Percentiles rank a stretch among this genome's conserved stretches.
Conservation (phyloP, 371 early-diverging fungal genomes). For the Mucor piriformis region DNA sequence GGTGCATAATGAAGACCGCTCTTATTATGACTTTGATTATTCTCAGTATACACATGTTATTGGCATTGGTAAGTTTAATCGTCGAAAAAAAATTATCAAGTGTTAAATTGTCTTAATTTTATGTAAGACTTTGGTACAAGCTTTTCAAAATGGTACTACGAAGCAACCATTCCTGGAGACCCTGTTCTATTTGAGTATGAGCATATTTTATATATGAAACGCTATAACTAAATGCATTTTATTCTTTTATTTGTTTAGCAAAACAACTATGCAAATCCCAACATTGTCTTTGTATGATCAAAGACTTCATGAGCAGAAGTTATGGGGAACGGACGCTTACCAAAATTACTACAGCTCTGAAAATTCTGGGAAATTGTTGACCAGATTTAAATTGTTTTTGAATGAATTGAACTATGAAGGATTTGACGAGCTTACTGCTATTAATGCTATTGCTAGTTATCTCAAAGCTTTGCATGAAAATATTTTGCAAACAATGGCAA, state of each 20-base stretch:
- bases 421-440: neutral
- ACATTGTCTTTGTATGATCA: constrained; percentile 10
- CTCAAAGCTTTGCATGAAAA: constrained; percentile 3
- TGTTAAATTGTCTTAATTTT: neutral
- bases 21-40: neutral
- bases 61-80: constrained; percentile 15
- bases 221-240: too few relatives aligned
- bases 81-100: neutral
- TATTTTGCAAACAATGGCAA: constrained; percentile 19
- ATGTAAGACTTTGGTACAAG: constrained; percentile 46
- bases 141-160: constrained; percentile 19
- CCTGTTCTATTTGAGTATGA: constrained; percentile 1
- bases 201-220: neutral
- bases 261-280: constrained; percentile 5
- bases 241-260: too few relatives aligned
- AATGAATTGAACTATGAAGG: neutral
- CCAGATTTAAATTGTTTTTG: constrained; percentile 14
- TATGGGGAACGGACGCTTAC: constrained; percentile 17
- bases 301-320: constrained; percentile 1
- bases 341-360: constrained; percentile 11
- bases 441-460: constrained; percentile 14
- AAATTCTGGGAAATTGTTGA: constrained; percentile 6
- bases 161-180: neutral
- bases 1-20: neutral
- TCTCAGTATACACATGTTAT: constrained; percentile 19